Percentiles rank a stretch among this genome's conserved stretches.
These are phyloP conservation scores for Cinnamomum micranthum DNA, from an alignment of 164 flowering plant genomes.

Conservation along the genomic window DNA sequence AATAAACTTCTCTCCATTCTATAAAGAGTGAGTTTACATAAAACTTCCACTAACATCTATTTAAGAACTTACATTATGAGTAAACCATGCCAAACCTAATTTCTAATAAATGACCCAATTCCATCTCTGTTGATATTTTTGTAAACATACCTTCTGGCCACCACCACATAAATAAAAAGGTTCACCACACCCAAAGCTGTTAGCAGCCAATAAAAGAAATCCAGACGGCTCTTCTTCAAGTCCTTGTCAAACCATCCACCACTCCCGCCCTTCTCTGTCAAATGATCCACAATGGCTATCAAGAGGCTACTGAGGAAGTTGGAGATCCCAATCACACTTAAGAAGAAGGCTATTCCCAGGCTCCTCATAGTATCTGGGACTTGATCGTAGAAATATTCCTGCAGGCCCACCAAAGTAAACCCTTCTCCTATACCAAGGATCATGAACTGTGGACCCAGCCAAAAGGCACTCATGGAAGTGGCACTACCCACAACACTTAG, in stretches of 20 bases:
- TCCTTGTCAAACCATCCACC: conserved; percentile 64
- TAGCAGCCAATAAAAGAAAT: conserved; percentile 67
- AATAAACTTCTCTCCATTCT: no score
- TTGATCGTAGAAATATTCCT: conserved; percentile 73
- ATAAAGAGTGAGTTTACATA: no score
- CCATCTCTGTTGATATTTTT: no score
- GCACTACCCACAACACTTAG: background rate
- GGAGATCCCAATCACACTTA: conserved; percentile 53
- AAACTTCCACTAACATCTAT: no score
- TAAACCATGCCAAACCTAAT: no score
- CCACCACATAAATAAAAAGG: no score
- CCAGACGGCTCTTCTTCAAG: conserved; percentile 50
- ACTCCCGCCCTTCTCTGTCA: conserved; percentile 21
- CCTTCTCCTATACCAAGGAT: conserved; percentile 57
- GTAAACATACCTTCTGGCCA: no score
- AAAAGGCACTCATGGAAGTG: conserved; percentile 48
- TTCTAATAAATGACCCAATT: no score
- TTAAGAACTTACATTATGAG: no score
- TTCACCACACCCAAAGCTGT: conserved; percentile 16
- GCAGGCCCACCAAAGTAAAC: conserved; percentile 63
- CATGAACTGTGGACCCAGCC: conserved; percentile 61
- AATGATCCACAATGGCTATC: conserved; percentile 41
- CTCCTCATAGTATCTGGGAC: conserved; percentile 74
- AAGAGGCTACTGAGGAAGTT: conserved; percentile 53
- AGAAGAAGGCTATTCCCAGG: conserved; percentile 58